Evolutionary conservation across 2,329 filamentous ascomycete genomes (phyloP).

Genomic region (Aspergillus aculeatinus): DNA sequence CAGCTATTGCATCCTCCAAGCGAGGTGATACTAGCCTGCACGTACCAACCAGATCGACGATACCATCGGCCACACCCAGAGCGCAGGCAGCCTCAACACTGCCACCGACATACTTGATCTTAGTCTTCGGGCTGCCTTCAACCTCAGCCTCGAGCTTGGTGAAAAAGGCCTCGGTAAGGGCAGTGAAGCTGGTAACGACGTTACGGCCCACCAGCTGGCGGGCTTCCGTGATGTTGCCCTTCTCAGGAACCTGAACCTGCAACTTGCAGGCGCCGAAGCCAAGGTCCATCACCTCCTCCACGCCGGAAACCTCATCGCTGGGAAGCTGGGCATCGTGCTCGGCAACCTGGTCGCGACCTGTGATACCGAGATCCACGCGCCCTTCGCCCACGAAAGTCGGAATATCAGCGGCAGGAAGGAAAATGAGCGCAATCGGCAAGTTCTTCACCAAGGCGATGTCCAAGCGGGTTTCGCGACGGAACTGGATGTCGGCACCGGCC

Average conservation of each 20-base stretch:
- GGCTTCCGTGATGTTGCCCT: constrained; percentile 68
- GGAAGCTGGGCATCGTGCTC: constrained; percentile 71
- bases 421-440: constrained; percentile 89
- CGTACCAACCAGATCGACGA: constrained; percentile 93
- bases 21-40: constrained; percentile 22
- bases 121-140: constrained; percentile 61
- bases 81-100: constrained; percentile 98
- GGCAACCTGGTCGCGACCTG: constrained; percentile 85
- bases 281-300: constrained; percentile 85
- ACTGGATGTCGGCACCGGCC: constrained; percentile 92
- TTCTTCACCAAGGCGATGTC: constrained; percentile 99
- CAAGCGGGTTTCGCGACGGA: constrained; percentile 88
- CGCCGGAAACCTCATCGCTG: constrained; percentile 52
- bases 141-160: constrained; percentile 63
- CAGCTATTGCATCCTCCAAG: not conserved
- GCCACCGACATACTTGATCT: constrained; percentile 90
- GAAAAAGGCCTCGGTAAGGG: constrained; percentile 81
- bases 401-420: constrained; percentile 95
- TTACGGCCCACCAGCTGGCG: constrained; percentile 86
- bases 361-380: constrained; percentile 90
- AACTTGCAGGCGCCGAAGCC: constrained; percentile 89
- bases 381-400: constrained; percentile 97
- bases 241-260: constrained; percentile 94
- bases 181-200: constrained; percentile 92
- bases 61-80: constrained; percentile 90